phyloP scores from a whole-genome alignment of 805 yeast species.

The Hanseniaspora singularis region DNA sequence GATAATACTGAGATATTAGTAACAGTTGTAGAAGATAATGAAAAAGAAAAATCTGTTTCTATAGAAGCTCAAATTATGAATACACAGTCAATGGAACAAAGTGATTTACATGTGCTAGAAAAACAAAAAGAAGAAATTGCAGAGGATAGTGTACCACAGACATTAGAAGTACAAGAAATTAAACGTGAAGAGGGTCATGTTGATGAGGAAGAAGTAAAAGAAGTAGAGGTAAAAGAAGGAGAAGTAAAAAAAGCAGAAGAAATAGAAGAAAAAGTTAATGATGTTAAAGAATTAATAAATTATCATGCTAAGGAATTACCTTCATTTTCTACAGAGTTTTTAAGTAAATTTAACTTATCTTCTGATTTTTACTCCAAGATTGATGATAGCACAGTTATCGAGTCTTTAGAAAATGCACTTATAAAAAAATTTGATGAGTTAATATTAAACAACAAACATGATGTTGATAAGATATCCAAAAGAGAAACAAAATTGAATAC shows the following conservation, averaged over 20 bases:
- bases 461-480: conserved; percentile 61
- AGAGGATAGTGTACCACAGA: too few species aligned
- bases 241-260: conserved; percentile 17
- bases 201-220: not conserved
- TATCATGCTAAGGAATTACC: too few species aligned
- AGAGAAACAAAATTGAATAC: conserved; percentile 60
- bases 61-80: too few species aligned
- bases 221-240: conserved; percentile 19
- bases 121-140: too few species aligned
- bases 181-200: not conserved
- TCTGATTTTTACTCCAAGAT: not conserved
- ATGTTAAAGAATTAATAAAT: too few species aligned
- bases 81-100: too few species aligned
- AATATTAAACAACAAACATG: conserved; percentile 50
- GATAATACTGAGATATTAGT: too few species aligned
- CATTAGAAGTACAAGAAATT: too few species aligned
- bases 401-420: conserved; percentile 18
- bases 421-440: conserved; percentile 33
- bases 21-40: conserved; percentile 17
- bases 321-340: not conserved
- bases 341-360: not conserved
- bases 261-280: not conserved
- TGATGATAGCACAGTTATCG: not conserved
- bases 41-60: conserved; percentile 23
- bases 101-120: too few species aligned